phyloP scores from a whole-genome alignment of 176 grass and related monocot species.

The Aechmea fasciata region DNA sequence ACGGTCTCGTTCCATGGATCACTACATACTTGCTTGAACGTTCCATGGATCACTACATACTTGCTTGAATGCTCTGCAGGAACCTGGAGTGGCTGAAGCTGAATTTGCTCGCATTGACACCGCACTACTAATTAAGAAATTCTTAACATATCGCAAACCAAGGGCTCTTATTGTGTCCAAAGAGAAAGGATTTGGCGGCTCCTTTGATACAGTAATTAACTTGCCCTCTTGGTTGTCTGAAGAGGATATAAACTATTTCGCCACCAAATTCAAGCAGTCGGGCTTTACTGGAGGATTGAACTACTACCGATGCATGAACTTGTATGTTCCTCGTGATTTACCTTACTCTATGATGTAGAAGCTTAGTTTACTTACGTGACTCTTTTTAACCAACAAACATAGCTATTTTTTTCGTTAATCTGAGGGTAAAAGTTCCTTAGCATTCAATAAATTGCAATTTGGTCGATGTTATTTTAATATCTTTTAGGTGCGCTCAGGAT shows the following conservation, averaged over 20 bases:
- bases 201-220: slow-evolving; percentile 35
- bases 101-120: slow-evolving; percentile 43
- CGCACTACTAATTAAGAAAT: slow-evolving; percentile 33
- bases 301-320: slow-evolving; percentile 82
- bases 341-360: slow-evolving; percentile 1
- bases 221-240: slow-evolving; percentile 76
- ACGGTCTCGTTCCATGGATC: too few species aligned
- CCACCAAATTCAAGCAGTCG: slow-evolving; percentile 65
- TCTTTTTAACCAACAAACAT: too few species aligned
- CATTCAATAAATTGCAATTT: too few species aligned
- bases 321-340: slow-evolving; percentile 35
- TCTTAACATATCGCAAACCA: slow-evolving; percentile 58
- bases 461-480: too few species aligned
- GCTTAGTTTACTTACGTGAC: background rate
- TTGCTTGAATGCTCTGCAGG: slow-evolving; percentile 22
- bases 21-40: too few species aligned
- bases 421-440: too few species aligned
- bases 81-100: slow-evolving; percentile 64
- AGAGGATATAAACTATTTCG: slow-evolving; percentile 69
- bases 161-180: slow-evolving; percentile 43
- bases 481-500: too few species aligned
- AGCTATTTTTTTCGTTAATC: too few species aligned
- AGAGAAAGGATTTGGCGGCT: slow-evolving; percentile 69
- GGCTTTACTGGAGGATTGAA: slow-evolving; percentile 77
- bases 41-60: too few species aligned